phyloP scores from a whole-genome alignment of 2,329 filamentous ascomycete species.

The Clonostachys rhizophaga region DNA sequence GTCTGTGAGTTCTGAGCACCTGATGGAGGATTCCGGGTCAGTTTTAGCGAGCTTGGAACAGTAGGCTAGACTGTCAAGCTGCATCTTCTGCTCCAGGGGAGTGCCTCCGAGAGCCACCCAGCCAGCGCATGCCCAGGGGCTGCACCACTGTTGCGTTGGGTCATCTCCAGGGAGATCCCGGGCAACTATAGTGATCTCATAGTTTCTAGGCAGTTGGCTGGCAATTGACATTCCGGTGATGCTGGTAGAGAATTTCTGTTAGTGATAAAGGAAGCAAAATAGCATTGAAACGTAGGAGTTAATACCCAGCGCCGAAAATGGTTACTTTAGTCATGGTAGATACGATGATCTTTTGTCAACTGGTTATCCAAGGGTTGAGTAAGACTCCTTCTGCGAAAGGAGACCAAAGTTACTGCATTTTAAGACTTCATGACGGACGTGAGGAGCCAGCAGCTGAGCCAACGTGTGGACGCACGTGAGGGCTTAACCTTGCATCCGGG shows the following conservation, averaged over 20 bases:
- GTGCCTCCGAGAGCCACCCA: slow-evolving; percentile 13
- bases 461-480: too few species aligned
- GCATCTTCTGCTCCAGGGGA: slow-evolving; percentile 13
- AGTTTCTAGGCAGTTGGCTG: slow-evolving; percentile 12
- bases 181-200: slow-evolving; percentile 22
- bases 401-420: too few species aligned
- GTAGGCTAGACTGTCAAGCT: slow-evolving; percentile 9
- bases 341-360: too few species aligned
- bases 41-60: slow-evolving; percentile 2
- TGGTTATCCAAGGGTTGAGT: too few species aligned
- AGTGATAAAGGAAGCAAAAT: background rate
- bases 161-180: slow-evolving; percentile 20
- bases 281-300: background rate
- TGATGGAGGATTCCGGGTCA: slow-evolving; percentile 4
- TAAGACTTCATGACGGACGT: too few species aligned
- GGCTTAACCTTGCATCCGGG: too few species aligned
- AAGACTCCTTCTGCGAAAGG: too few species aligned
- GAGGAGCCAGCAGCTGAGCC: too few species aligned
- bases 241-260: background rate
- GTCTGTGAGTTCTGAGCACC: background rate
- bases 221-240: slow-evolving; percentile 26
- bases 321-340: slow-evolving; percentile 2
- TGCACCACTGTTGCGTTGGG: slow-evolving; percentile 16
- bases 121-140: slow-evolving; percentile 23
- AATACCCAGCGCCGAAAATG: slow-evolving; percentile 2